A percentile compares a stretch with the other conserved stretches of the same genome.
Evolutionary conservation across 345 rosid species (phyloP).

Genomic region (Sonneratia alba): DNA sequence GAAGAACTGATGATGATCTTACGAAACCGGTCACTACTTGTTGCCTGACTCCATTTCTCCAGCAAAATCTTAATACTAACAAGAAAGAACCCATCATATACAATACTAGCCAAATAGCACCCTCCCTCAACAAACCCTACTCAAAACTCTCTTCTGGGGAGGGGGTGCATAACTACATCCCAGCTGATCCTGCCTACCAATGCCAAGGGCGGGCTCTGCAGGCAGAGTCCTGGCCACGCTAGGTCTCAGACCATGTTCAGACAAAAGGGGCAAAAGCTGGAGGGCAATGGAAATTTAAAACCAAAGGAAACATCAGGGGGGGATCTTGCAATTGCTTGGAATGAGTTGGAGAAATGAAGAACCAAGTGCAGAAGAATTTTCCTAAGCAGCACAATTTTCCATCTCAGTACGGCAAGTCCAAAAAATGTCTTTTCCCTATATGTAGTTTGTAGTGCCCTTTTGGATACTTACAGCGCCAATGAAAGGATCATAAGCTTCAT

Average conservation of each 20-base stretch:
- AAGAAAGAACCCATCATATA: no score
- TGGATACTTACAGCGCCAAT: slow-evolving; percentile 62
- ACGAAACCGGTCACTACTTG: not conserved
- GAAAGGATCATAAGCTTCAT: slow-evolving; percentile 65
- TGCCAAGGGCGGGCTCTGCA: not conserved
- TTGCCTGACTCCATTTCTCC: no score
- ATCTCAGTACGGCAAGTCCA: not conserved
- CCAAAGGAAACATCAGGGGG: not conserved
- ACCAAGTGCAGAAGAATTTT: not conserved
- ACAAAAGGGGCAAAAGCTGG: not conserved
- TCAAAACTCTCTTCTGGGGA: not conserved
- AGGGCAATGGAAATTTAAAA: not conserved
- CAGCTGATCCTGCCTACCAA: not conserved
- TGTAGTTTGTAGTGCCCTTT: not conserved
- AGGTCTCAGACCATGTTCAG: not conserved
- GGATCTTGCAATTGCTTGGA: not conserved
- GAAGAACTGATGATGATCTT: slow-evolving; percentile 6
- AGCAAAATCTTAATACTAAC: no score
- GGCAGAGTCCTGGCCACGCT: not conserved
- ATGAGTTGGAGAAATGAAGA: not conserved
- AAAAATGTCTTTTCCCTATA: not conserved
- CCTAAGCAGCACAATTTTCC: not conserved
- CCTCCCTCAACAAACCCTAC: not conserved
- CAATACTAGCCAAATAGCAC: not conserved
- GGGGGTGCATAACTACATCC: not conserved